Conservation (phyloP, 1,284 basidiomycete species). For the Leccinum glutinopallens region DNA sequence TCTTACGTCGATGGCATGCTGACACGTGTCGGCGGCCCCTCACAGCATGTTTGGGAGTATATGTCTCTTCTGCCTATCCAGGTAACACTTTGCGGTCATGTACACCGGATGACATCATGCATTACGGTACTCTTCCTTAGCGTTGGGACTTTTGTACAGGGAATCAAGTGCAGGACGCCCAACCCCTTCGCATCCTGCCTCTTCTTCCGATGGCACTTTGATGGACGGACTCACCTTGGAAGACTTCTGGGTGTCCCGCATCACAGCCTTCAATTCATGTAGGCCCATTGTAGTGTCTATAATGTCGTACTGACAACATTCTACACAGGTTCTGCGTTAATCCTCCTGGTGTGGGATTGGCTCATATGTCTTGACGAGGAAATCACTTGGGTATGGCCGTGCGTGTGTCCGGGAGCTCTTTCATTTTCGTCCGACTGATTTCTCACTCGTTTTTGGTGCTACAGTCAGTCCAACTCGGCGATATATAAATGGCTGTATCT, state of each 20-base stretch:
- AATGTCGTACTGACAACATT: background rate
- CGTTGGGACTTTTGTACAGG: slow-evolving; percentile 4
- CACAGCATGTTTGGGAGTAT: background rate
- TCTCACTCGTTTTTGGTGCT: background rate
- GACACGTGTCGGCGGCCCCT: background rate
- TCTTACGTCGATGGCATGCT: background rate
- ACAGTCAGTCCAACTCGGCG: slow-evolving; percentile 6
- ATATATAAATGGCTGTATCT: slow-evolving; percentile 18
- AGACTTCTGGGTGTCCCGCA: slow-evolving; percentile 16
- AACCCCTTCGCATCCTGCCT: background rate
- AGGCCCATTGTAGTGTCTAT: background rate
- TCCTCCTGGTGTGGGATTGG: slow-evolving; percentile 19
- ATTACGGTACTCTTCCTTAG: slow-evolving; percentile 1
- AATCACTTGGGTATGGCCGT: slow-evolving; percentile 20
- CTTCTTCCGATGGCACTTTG: slow-evolving; percentile 1
- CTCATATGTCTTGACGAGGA: slow-evolving; percentile 17
- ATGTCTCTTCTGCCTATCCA: slow-evolving; percentile 1
- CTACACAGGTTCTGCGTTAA: slow-evolving; percentile 10
- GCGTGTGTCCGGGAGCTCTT: background rate
- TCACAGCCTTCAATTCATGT: slow-evolving; percentile 19
- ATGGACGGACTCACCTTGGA: slow-evolving; percentile 10
- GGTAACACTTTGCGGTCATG: slow-evolving; percentile 2
- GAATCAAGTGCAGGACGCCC: background rate
- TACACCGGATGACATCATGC: background rate
- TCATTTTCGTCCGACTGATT: background rate